phyloP scores from a whole-genome alignment of 257 asterid species.

The Salvia miltiorrhiza region DNA sequence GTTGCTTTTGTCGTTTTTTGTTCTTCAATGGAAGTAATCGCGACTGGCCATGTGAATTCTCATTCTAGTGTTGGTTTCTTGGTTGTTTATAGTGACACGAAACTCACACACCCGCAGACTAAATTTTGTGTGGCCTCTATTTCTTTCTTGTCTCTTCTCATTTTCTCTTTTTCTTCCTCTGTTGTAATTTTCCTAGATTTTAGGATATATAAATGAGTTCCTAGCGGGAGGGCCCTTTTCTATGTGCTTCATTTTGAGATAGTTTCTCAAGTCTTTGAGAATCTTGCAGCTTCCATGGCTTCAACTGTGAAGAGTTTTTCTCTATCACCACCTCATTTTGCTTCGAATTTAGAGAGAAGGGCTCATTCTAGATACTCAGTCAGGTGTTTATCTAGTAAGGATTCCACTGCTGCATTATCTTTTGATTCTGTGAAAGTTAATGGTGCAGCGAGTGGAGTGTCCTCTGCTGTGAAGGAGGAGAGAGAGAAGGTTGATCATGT shows the following conservation, averaged over 20 bases:
- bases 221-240: not conserved
- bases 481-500: slow-evolving; percentile 23
- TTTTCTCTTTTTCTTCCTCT: not conserved
- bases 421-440: slow-evolving; percentile 35
- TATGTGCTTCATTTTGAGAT: not conserved
- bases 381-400: slow-evolving; percentile 40
- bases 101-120: slow-evolving; percentile 11
- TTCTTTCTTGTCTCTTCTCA: slow-evolving; percentile 1
- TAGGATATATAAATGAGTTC: not conserved
- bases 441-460: slow-evolving; percentile 40
- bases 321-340: slow-evolving; percentile 13
- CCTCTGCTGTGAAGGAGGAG: slow-evolving; percentile 39
- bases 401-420: slow-evolving; percentile 40
- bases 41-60: not conserved
- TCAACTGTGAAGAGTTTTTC: slow-evolving; percentile 21
- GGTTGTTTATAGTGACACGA: slow-evolving; percentile 10
- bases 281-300: slow-evolving; percentile 27
- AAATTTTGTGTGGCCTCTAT: not conserved
- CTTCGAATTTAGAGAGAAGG: slow-evolving; percentile 30
- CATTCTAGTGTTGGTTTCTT: not conserved
- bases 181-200: not conserved
- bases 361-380: slow-evolving; percentile 31
- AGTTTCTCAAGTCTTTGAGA: not conserved
- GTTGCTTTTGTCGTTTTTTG: slow-evolving; percentile 1
- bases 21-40: slow-evolving; percentile 13